Percentiles rank a stretch among this genome's conserved stretches.
phyloP scores from a whole-genome alignment of 331 rosid genomes.

The Saraca asoca region DNA sequence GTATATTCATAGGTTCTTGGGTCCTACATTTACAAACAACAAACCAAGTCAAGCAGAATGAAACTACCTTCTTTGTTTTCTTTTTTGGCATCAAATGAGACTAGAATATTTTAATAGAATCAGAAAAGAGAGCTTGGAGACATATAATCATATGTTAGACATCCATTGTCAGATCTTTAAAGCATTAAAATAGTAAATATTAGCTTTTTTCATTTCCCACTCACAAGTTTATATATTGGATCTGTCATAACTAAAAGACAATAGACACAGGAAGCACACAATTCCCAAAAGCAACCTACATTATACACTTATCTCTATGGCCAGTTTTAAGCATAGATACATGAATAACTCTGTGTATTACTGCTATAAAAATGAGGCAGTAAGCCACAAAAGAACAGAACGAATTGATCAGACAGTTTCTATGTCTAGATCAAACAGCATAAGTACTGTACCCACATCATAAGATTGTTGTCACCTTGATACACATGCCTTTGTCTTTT shows the following conservation, averaged over 20 bases:
- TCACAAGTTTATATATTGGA: background rate
- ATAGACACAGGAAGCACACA: background rate
- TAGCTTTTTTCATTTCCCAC: background rate
- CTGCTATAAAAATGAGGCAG: no score
- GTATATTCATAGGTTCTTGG: constrained; percentile 66
- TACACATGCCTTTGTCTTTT: background rate
- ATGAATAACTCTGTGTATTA: background rate
- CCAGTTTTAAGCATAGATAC: background rate
- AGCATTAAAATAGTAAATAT: background rate
- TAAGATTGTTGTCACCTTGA: background rate
- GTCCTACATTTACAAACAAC: constrained; percentile 48
- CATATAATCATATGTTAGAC: background rate
- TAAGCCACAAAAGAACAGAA: no score
- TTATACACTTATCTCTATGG: background rate
- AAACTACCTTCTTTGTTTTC: background rate
- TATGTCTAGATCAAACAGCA: background rate
- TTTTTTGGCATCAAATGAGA: background rate
- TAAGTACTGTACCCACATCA: background rate
- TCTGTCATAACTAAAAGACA: background rate
- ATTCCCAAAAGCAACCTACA: background rate
- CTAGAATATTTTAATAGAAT: background rate
- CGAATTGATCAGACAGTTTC: background rate
- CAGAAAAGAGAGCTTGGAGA: background rate
- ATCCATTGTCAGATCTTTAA: background rate
- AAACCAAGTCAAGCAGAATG: background rate